Evolutionary conservation across 164 flowering plant genomes (phyloP), one percentile per base, ranked within the genome.

Genomic region (Dillenia turbinata): DNA sequence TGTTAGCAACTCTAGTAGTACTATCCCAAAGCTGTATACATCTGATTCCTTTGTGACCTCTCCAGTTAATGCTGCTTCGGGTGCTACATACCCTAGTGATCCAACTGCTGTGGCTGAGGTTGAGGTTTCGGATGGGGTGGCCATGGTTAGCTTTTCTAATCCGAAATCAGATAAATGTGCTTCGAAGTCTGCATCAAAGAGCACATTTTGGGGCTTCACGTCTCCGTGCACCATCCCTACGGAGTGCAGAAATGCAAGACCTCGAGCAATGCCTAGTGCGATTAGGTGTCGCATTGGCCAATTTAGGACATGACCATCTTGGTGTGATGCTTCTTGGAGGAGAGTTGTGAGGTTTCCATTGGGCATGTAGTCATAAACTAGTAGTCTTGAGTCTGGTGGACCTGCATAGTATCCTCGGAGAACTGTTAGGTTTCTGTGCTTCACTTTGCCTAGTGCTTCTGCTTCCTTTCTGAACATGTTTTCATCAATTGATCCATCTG

Each of bases 11-110:
- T 86, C 92, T 1, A 86, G 75, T 73, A 86, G 45, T 8, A 86
- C 89, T 8, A 86, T 84, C 16, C 89, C 89, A 49, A 83, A 86
- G 54, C 92, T 84, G 74, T 86, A 86, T 0, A 83, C 85, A 67
- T 86, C 92, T 0, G 86, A 70, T 68, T 86, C 86, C 54, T 70
- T 82, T 9, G 84, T 77, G 5, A 70, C 63, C 56, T 70, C 73
- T 6, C 81, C 81, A 0, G 83, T 76, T n/a, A 79, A 10, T 40
- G 69, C 69, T 9, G 72, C 86, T 57, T 86, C 92, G 0, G 88
- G 92, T 0, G 92, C 69, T 0, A 74, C 75, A 43, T 86, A 84
- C 16, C 91, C 88, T n/a, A 82, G 49, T 2, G 91, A 68, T n/a
- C 88, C 92, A 15, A 75, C 73, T 40, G 82, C 66, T 1, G 83